A percentile compares a stretch with the other conserved stretches of the same genome.
phyloP scores from a whole-genome alignment of 345 rosid species.

The Salix exigua region DNA sequence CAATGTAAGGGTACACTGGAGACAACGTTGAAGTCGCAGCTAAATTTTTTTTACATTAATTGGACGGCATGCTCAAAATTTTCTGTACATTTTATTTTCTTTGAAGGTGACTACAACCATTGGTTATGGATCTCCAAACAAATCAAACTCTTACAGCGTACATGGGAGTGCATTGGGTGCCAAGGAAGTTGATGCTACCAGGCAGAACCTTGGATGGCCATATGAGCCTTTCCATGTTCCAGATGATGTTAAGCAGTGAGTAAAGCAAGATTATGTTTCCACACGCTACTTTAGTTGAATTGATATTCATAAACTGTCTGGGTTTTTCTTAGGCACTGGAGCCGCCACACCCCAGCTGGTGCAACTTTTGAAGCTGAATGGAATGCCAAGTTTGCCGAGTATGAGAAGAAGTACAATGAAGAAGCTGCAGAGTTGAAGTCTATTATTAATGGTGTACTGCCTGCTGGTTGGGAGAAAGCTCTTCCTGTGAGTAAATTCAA shows the following conservation, averaged over 20 bases:
- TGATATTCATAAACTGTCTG: constrained; percentile 8
- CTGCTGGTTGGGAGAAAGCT: constrained; percentile 93
- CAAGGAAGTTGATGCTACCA: constrained; percentile 99
- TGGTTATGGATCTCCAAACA: constrained; percentile 98
- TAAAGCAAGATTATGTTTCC: constrained; percentile 1
- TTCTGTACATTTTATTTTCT: background rate
- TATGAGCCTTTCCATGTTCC: constrained; percentile 92
- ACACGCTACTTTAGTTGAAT: background rate
- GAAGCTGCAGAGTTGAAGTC: constrained; percentile 92
- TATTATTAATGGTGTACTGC: constrained; percentile 70
- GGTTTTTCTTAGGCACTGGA: constrained; percentile 75
- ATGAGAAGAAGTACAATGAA: constrained; percentile 78
- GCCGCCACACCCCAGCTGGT: constrained; percentile 73
- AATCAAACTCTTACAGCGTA: constrained; percentile 88
- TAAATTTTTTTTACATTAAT: background rate
- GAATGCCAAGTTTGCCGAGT: constrained; percentile 78
- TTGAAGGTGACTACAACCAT: constrained; percentile 83
- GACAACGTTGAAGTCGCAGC: background rate
- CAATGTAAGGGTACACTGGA: background rate
- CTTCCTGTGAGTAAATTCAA: constrained; percentile 60
- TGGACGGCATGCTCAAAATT: constrained; percentile 4
- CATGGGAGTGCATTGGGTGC: constrained; percentile 96
- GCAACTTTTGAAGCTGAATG: constrained; percentile 81
- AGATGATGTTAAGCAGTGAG: constrained; percentile 82
- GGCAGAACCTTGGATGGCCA: constrained; percentile 96